Base-by-base conservation (phyloP, 768 basidiomycete genomes). In the Gloeophyllum trabeum region DNA sequence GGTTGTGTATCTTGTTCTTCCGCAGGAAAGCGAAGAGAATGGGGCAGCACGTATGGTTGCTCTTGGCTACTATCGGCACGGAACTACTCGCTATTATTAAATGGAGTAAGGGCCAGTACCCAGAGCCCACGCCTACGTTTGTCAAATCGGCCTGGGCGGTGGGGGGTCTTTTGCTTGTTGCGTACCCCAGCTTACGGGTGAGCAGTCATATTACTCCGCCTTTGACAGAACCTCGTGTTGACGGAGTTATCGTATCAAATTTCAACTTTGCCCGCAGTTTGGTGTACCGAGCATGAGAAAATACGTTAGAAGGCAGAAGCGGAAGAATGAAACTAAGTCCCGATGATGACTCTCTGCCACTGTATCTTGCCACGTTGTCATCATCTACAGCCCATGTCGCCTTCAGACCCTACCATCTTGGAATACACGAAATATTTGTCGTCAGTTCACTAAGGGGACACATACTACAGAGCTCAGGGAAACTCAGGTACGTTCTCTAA, bases 21-120 rank as follows among this genome's bases (percentile, higher is more conserved):
- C 25, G 22, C 52, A 90, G 88, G 52, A 79, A 69, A 50, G 80
- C 84, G n/a, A 79, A 79, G 47, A 73, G 88, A 43, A 90, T 91
- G 88, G 88, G 89, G 2, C 84, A 88, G 50, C 88, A 91, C 54
- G 79, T 81, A 24, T 90, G 88, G 88, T 64, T 91, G 32, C 64
- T 91, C 46, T 73, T 89, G 39, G 87, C 88, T 24, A 91, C 88
- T n/a, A 78, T 89, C 47, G 52, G 76, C 44, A 90, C 89, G 12
- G 88, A 91, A 57, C 58, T 88, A 25, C 66, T 91, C 40, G 81
- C 79, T 34, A 88, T 91, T 41, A 61, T 68, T 50, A 91, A 91
- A 65, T 91, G 86, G 87, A 77, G 82, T 49, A 64, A 75, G 51
- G 83, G 80, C 7, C 72, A 76, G 56, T 90, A 79, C 54, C 58